These are phyloP conservation scores for Aureobasidium sp. DNA, from an alignment of 2,329 filamentous ascomycete genomes.

Conservation along the genomic window DNA sequence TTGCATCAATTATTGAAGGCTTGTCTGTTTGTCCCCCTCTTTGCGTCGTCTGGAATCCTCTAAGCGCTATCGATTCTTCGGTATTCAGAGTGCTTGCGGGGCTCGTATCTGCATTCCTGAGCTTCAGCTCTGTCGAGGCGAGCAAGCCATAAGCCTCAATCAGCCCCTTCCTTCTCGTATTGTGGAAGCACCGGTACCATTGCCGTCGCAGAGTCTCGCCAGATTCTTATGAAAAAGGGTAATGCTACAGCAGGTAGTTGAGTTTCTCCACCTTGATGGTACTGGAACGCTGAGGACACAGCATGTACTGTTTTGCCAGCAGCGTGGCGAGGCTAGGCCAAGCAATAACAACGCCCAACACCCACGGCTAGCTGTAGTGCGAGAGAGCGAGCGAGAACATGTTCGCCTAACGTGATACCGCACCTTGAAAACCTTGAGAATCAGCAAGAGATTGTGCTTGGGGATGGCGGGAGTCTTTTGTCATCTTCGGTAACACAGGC, in stretches of 20 bases:
- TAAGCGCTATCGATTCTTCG: not conserved
- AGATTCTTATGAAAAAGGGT: not conserved
- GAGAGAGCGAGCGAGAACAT: not conserved
- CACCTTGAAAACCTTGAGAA: not conserved
- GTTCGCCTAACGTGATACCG: constrained; percentile 7
- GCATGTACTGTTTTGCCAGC: constrained; percentile 4
- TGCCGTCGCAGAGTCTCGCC: not conserved
- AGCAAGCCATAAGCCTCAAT: not conserved
- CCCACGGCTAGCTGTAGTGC: not conserved
- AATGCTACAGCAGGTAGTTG: not conserved
- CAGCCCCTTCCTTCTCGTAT: not conserved
- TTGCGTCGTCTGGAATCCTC: not conserved
- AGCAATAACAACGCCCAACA: not conserved
- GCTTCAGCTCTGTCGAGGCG: constrained; percentile 1
- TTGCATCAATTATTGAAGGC: constrained; percentile 8
- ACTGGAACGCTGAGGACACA: constrained; percentile 1
- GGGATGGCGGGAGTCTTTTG: not conserved
- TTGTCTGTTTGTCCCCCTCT: not conserved
- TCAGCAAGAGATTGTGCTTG: not conserved
- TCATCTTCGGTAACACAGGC: not conserved
- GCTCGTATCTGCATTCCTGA: not conserved
- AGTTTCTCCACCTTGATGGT: not conserved
- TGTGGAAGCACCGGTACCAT: not conserved
- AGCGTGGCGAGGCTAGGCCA: not conserved
- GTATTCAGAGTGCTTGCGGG: not conserved